Conservation (phyloP, 768 basidiomycete species). For the Auricularia cornea region DNA sequence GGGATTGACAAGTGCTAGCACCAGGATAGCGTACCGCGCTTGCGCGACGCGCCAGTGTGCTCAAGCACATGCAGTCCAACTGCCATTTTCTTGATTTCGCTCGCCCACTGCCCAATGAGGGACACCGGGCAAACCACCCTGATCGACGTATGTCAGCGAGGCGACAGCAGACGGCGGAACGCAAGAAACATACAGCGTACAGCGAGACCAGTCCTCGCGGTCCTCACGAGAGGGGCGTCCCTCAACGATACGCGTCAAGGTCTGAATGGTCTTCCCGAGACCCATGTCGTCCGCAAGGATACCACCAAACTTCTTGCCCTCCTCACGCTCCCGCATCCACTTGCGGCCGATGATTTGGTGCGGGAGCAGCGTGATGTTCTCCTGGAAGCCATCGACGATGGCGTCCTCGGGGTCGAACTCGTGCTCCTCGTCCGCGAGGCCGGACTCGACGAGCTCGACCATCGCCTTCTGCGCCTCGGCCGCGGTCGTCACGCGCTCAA, state of each 20-base stretch:
- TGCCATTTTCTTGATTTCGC: slow-evolving; percentile 70
- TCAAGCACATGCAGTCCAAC: slow-evolving; percentile 59
- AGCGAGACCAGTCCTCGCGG: slow-evolving; percentile 54
- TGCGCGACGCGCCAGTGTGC: slow-evolving; percentile 74
- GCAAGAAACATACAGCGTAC: slow-evolving; percentile 55
- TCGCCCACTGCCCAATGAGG: slow-evolving; percentile 85
- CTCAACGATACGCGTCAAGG: slow-evolving; percentile 78
- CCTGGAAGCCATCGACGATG: slow-evolving; percentile 67
- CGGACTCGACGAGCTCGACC: slow-evolving; percentile 64
- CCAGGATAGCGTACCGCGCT: slow-evolving; percentile 63
- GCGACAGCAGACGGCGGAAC: neutral
- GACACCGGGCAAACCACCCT: slow-evolving; percentile 86
- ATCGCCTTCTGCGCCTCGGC: slow-evolving; percentile 70
- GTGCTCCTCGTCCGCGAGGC: slow-evolving; percentile 42
- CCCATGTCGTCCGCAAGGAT: slow-evolving; percentile 92
- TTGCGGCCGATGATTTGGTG: slow-evolving; percentile 80
- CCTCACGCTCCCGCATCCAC: slow-evolving; percentile 84
- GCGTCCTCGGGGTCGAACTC: slow-evolving; percentile 60
- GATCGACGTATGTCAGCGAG: neutral
- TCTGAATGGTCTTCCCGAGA: slow-evolving; percentile 88
- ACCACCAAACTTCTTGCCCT: slow-evolving; percentile 70
- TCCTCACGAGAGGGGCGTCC: slow-evolving; percentile 65
- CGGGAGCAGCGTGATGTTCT: slow-evolving; percentile 62
- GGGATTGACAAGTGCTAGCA: neutral
- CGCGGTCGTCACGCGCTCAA: slow-evolving; percentile 11